phyloP scores from a whole-genome alignment of 805 yeast species.

The Sugiyamaella mastotermitis region DNA sequence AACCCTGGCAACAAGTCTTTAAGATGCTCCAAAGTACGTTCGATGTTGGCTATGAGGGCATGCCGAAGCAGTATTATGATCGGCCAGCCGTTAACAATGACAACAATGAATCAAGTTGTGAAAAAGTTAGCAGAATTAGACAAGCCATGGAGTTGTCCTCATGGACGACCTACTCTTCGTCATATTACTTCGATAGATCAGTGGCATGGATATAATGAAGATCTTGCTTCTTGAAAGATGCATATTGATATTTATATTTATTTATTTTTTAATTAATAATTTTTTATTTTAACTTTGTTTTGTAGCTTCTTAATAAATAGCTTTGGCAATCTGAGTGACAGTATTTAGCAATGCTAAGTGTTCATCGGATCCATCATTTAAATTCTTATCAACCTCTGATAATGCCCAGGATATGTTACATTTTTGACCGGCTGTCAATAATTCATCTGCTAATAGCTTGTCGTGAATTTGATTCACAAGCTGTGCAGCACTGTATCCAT shows the following conservation, averaged over 20 bases:
- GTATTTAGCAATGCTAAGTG: constrained; percentile 73
- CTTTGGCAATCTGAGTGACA: constrained; percentile 42
- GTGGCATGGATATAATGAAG: constrained; percentile 12
- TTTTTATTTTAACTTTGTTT: constrained; percentile 1
- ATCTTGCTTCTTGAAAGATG: no score
- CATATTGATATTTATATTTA: neutral
- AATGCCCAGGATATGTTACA: constrained; percentile 56
- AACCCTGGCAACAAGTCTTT: constrained; percentile 39
- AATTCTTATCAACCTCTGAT: constrained; percentile 67
- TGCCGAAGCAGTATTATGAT: constrained; percentile 93
- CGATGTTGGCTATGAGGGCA: constrained; percentile 91
- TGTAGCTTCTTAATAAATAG: constrained; percentile 1
- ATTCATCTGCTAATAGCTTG: constrained; percentile 49
- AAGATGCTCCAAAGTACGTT: constrained; percentile 70
- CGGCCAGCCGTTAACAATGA: constrained; percentile 58
- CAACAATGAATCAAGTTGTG: constrained; percentile 66
- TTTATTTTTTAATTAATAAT: constrained; percentile 1
- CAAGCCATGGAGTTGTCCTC: constrained; percentile 94
- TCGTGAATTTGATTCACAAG: constrained; percentile 69
- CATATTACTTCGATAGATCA: constrained; percentile 57
- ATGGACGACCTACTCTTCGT: constrained; percentile 95
- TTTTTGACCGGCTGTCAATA: constrained; percentile 48
- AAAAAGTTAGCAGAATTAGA: constrained; percentile 61
- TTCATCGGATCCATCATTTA: constrained; percentile 86
- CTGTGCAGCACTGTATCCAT: constrained; percentile 79